Evolutionary conservation across 192 early-diverging fungal species (phyloP).

Genomic region (Rhizoclosmatium sp.): DNA sequence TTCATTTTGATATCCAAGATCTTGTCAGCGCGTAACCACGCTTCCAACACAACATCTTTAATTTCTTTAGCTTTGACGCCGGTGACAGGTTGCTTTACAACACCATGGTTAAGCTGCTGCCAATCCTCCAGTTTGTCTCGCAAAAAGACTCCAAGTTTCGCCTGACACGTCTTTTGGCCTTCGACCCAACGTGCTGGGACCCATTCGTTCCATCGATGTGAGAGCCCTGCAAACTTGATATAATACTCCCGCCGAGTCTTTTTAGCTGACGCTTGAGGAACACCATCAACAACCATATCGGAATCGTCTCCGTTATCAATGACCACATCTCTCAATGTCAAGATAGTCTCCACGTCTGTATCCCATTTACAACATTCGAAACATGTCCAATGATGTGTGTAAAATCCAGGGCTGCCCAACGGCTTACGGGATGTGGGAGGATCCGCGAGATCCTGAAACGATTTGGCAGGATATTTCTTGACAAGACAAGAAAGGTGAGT

Average conservation of each 20-base stretch:
- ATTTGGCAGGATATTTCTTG: conserved; percentile 4
- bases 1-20: conserved; percentile 46
- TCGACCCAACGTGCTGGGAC: conserved; percentile 53
- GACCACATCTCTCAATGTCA: conserved; percentile 43
- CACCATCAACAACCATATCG: background rate
- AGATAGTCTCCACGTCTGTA: conserved; percentile 39
- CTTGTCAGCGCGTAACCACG: conserved; percentile 39
- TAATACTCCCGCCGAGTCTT: conserved; percentile 44
- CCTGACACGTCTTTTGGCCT: conserved; percentile 14
- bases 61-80: conserved; percentile 35
- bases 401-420: conserved; percentile 14
- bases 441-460: background rate
- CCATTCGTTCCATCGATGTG: conserved; percentile 53
- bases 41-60: conserved; percentile 40
- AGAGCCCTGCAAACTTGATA: conserved; percentile 50
- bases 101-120: background rate
- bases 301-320: background rate
- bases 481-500: conserved; percentile 31
- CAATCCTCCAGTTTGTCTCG: conserved; percentile 33
- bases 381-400: conserved; percentile 42
- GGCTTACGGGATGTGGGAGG: background rate
- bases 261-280: background rate
- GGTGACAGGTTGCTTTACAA: background rate
- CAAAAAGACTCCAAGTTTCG: conserved; percentile 39
- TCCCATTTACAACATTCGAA: conserved; percentile 50